phyloP scores from a whole-genome alignment of 2,329 filamentous ascomycete genomes.

The Cladophialophora carrionii region DNA sequence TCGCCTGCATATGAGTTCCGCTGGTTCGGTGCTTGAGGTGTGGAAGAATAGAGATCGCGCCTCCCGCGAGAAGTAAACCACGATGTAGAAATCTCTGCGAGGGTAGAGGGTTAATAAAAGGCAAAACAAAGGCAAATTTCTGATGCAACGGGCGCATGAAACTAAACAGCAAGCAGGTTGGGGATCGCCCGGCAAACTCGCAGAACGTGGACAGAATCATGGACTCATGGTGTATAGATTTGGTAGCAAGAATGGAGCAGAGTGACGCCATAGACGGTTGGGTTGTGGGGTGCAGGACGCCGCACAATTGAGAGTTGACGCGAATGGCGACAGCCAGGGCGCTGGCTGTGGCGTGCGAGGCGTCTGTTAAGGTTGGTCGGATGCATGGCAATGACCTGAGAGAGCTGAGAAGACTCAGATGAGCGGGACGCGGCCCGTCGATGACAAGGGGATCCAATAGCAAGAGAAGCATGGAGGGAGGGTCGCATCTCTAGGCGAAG shows the following conservation, averaged over 20 bases:
- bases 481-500: not conserved
- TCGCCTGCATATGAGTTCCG: conserved; percentile 34
- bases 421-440: not conserved
- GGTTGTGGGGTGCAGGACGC: conserved; percentile 1
- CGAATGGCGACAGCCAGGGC: not conserved
- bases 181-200: not conserved
- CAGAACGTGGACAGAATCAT: conserved; percentile 3
- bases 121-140: not conserved
- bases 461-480: not conserved
- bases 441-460: not conserved
- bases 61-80: not conserved
- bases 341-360: not conserved
- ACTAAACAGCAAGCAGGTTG: not conserved
- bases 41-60: not conserved
- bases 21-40: not conserved
- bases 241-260: not conserved
- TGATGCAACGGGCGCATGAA: not conserved
- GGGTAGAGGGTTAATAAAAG: no score
- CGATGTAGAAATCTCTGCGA: not conserved
- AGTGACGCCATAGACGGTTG: conserved; percentile 2
- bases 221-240: conserved; percentile 5
- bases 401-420: not conserved
- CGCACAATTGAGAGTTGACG: not conserved
- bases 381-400: not conserved
- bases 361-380: not conserved